Base-by-base conservation (phyloP, 768 basidiomycete genomes). In the Leccinum arenicola region DNA sequence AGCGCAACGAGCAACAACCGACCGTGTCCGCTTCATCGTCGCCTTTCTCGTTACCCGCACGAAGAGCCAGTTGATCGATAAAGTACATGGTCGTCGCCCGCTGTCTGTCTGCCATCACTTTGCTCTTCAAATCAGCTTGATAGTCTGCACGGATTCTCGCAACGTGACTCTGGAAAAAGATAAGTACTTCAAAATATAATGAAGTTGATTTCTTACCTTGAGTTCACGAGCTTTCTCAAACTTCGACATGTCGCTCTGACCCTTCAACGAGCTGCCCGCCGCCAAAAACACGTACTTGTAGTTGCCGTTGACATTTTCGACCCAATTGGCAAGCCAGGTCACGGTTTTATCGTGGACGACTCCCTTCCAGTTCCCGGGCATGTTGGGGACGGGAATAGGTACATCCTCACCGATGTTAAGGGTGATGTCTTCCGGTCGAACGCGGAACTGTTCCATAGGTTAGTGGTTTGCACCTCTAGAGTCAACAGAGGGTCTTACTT, bases 31-130 rank as follows among this genome's bases (percentile, higher is more conserved):
- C 97, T 75, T 98, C 97, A 65, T 99, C 97, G 68, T 98, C 97
- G 48, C 96, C 97, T 75, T 99, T 99, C 78, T 99, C 97, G 75
- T 98, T 98, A 63, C 97, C 97, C 50, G 95, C 95, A 82, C 97
- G 92, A 73, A 99, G 89, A 36, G 97, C 97, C 36, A 98, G 82
- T 69, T 86, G 86, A 75, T 99, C 97, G 68, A 99, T 98, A 76
- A 99, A 93, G 74, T 99, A 99, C 88, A 99, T 91, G 15, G 97
- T 91, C 1, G 96, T 98, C n/a, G 97, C 97, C 25, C 96, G 88
- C 75, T 98, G 96, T 35, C 97, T 88, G 63, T 93, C 89, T 10
- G 88, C 90, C 91, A 94, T 98, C 59, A 94, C 84, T 74, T 97
- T 98, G 54, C 83, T 87, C 76, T 84, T 92, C 56, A 98, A 78